phyloP scores from a whole-genome alignment of 2,329 filamentous ascomycete species.

The Cladosporium sp. region DNA sequence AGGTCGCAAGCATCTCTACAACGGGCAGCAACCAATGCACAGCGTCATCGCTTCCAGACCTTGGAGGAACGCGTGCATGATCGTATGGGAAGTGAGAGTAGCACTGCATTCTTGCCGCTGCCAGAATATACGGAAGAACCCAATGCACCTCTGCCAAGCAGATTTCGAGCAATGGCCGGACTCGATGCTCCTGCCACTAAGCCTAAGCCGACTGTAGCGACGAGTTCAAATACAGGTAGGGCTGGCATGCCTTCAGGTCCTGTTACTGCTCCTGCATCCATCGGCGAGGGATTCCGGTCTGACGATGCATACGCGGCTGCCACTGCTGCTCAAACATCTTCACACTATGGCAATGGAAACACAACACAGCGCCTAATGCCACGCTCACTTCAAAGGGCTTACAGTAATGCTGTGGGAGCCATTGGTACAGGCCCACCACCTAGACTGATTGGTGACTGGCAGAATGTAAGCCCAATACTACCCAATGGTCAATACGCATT shows the following conservation, averaged over 20 bases:
- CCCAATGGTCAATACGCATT: conserved; percentile 7
- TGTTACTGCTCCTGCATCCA: conserved; percentile 22
- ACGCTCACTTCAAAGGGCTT: conserved; percentile 28
- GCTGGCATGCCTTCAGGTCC: conserved; percentile 12
- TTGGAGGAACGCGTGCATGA: conserved; percentile 50
- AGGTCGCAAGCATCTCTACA: conserved; percentile 31
- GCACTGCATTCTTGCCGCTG: conserved; percentile 77
- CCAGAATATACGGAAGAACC: conserved; percentile 69
- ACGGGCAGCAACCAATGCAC: conserved; percentile 58
- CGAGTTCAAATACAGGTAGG: conserved; percentile 12
- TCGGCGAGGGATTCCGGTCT: conserved; percentile 23
- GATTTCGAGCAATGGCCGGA: conserved; percentile 34
- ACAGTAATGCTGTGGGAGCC: conserved; percentile 25
- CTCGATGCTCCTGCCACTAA: conserved; percentile 25
- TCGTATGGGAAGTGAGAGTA: conserved; percentile 53
- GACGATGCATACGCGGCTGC: conserved; percentile 25
- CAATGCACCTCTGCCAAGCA: conserved; percentile 34
- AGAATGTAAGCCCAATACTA: conserved; percentile 22
- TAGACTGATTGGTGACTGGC: conserved; percentile 25
- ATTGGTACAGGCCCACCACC: conserved; percentile 19
- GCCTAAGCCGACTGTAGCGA: conserved; percentile 16
- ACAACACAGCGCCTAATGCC: conserved; percentile 18
- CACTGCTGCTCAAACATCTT: conserved; percentile 4
- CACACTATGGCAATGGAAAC: not conserved
- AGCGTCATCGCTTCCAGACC: conserved; percentile 62